Conservation (phyloP, 805 yeast species). For the Wickerhamiella slavikovae region DNA sequence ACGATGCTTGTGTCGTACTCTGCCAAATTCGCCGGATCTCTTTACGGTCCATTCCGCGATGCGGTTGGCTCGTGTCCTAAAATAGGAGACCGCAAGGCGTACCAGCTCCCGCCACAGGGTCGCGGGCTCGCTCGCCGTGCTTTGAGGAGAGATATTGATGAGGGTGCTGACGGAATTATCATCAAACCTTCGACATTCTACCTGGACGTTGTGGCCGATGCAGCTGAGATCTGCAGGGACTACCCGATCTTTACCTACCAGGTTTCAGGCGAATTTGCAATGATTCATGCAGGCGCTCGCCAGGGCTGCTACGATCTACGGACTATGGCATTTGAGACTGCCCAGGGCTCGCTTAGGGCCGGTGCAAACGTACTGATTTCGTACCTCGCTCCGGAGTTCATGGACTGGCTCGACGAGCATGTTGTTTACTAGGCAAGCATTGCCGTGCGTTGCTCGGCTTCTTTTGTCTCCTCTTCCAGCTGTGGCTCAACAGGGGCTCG, state of each 20-base stretch:
- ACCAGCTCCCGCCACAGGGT: slow-evolving; percentile 86
- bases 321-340: slow-evolving; percentile 59
- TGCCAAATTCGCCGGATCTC: slow-evolving; percentile 77
- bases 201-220: slow-evolving; percentile 76
- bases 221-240: slow-evolving; percentile 59
- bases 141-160: slow-evolving; percentile 58
- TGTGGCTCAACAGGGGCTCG: not conserved
- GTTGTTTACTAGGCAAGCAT: not conserved
- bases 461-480: not conserved
- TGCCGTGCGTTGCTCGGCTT: not conserved
- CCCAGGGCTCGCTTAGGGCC: slow-evolving; percentile 80
- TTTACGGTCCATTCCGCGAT: slow-evolving; percentile 95
- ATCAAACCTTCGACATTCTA: slow-evolving; percentile 94
- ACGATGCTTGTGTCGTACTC: slow-evolving; percentile 82
- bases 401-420: slow-evolving; percentile 50
- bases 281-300: slow-evolving; percentile 96
- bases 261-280: slow-evolving; percentile 92
- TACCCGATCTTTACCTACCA: slow-evolving; percentile 89
- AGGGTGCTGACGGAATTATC: slow-evolving; percentile 91
- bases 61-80: slow-evolving; percentile 89
- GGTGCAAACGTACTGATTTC: slow-evolving; percentile 85
- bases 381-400: slow-evolving; percentile 86
- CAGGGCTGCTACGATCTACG: slow-evolving; percentile 80
- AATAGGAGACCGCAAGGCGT: slow-evolving; percentile 76
- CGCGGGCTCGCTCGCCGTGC: slow-evolving; percentile 91